Evolutionary conservation across 192 early-diverging fungal species (phyloP).

Genomic region (Spizellomyces sp.): DNA sequence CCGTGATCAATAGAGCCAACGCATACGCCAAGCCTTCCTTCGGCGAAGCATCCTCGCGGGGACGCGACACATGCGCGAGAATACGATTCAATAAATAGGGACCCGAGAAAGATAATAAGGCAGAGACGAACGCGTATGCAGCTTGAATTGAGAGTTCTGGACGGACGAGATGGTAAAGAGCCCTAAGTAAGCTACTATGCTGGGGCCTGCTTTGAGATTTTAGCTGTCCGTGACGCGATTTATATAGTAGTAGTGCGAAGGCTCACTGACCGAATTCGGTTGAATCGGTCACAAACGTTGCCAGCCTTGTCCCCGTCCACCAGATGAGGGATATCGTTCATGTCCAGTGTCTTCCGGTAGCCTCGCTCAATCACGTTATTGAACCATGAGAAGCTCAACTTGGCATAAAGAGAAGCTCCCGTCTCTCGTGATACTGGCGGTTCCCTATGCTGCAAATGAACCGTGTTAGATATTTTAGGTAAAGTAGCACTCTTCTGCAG

Average conservation of each 20-base stretch:
- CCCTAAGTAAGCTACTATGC: constrained; percentile 24
- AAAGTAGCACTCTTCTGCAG: neutral
- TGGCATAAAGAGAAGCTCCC: constrained; percentile 36
- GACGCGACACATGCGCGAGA: constrained; percentile 33
- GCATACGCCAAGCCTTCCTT: constrained; percentile 32
- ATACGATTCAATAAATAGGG: constrained; percentile 51
- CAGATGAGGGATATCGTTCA: constrained; percentile 62
- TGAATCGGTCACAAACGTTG: constrained; percentile 32
- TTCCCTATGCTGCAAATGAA: neutral
- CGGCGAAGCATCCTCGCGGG: constrained; percentile 18
- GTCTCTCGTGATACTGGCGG: constrained; percentile 3
- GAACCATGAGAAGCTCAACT: constrained; percentile 59
- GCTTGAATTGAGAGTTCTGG: constrained; percentile 14
- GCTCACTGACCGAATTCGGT: constrained; percentile 5
- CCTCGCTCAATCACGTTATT: constrained; percentile 62
- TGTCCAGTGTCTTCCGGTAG: constrained; percentile 54
- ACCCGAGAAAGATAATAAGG: constrained; percentile 34
- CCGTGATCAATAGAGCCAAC: constrained; percentile 34
- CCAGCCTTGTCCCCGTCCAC: constrained; percentile 49
- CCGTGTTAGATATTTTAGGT: neutral
- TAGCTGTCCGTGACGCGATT: too few relatives aligned
- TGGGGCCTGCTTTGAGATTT: neutral
- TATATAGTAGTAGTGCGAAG: neutral
- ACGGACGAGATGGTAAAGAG: constrained; percentile 24
- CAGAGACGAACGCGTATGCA: constrained; percentile 6